Conservation (phyloP, 2,329 filamentous ascomycete genomes). For the Phialophora macrospora region DNA sequence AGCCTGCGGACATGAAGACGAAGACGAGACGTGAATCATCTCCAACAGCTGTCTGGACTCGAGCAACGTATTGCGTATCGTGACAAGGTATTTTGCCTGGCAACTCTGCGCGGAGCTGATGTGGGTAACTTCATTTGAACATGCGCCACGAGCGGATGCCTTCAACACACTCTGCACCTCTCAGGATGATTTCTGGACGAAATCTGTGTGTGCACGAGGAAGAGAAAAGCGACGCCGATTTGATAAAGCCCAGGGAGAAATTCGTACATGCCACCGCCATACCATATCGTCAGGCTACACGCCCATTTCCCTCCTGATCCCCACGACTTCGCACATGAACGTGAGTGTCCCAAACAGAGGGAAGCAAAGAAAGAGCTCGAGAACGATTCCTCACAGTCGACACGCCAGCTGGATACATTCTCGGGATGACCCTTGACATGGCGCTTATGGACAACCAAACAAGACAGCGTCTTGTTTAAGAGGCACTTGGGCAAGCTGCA, state of each 20-base stretch:
- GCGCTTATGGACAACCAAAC: background rate
- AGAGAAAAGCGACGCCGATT: background rate
- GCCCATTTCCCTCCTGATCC: background rate
- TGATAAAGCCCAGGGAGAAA: background rate
- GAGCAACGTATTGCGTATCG: too few relatives aligned
- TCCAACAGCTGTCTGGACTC: too few relatives aligned
- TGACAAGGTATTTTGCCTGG: too few relatives aligned
- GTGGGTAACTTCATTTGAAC: background rate
- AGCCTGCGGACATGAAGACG: too few relatives aligned
- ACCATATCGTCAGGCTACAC: background rate
- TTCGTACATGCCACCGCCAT: background rate
- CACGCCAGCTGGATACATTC: background rate
- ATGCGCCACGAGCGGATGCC: background rate
- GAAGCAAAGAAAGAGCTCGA: background rate
- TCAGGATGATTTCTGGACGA: background rate
- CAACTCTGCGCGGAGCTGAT: background rate
- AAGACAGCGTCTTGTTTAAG: background rate
- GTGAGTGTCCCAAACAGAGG: background rate
- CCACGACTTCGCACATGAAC: background rate
- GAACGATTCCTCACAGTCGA: background rate
- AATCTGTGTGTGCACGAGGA: background rate
- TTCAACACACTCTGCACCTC: background rate
- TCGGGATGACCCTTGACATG: background rate
- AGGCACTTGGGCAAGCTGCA: too few relatives aligned
- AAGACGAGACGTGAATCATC: too few relatives aligned